Percentiles rank a stretch among this genome's conserved stretches.
Conservation (phyloP, 1,284 basidiomycete genomes). For the Testicularia cyperi region DNA sequence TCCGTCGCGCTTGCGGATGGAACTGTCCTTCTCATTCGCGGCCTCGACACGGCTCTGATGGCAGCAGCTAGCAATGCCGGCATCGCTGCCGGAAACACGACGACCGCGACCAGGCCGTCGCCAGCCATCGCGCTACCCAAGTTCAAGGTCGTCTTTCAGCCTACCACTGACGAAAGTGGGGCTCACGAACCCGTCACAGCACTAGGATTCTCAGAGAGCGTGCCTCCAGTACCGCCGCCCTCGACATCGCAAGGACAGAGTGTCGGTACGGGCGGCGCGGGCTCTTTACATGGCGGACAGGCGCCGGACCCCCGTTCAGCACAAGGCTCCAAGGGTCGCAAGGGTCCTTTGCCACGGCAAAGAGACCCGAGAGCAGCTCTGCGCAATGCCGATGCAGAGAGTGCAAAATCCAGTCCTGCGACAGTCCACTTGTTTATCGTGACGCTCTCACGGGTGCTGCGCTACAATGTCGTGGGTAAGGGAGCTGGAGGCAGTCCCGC, state of each 20-base stretch:
- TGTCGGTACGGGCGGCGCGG: too few species aligned
- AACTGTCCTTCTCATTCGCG: conserved; percentile 85
- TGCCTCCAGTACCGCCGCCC: conserved; percentile 1
- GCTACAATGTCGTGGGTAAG: conserved; percentile 75
- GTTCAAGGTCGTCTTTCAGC: conserved; percentile 56
- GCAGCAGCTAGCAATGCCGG: conserved; percentile 40
- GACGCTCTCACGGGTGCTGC: conserved; percentile 78
- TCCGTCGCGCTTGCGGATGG: conserved; percentile 90
- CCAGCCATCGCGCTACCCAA: conserved; percentile 50
- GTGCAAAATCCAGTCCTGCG: conserved; percentile 12
- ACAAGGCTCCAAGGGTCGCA: conserved; percentile 30
- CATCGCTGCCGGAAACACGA: conserved; percentile 3
- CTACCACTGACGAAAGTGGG: conserved; percentile 14
- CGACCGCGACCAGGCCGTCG: conserved; percentile 13
- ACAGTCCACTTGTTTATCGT: conserved; percentile 78
- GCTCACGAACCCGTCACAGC: conserved; percentile 81
- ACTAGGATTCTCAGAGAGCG: conserved; percentile 74
- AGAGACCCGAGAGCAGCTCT: conserved; percentile 7
- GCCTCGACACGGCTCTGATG: conserved; percentile 82
- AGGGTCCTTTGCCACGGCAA: conserved; percentile 14
- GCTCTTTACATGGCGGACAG: too few species aligned
- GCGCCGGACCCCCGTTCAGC: conserved; percentile 19
- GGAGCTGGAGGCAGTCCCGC: conserved; percentile 69
- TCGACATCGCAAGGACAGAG: too few species aligned
- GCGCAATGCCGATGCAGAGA: background rate